A percentile compares a stretch with the other conserved stretches of the same genome.
Evolutionary conservation across 2,329 filamentous ascomycete genomes (phyloP).

Genomic region (Aspergillus persii): DNA sequence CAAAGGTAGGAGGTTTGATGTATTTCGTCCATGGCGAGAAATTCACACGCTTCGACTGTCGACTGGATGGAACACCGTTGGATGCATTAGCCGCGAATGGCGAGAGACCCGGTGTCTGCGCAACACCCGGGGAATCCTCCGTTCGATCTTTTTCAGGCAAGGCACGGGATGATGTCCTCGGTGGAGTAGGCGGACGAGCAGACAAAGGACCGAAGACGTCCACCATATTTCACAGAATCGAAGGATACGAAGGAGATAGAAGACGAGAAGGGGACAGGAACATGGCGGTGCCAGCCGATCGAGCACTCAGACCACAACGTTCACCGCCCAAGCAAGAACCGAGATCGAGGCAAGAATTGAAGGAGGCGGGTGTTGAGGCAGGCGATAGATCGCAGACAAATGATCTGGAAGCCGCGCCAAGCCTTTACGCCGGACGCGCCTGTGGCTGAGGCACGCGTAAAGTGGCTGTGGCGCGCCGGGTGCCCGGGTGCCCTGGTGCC

Average conservation of each 20-base stretch:
- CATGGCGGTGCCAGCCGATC: slow-evolving; percentile 27
- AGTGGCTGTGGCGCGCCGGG: slow-evolving; percentile 29
- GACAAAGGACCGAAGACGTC: slow-evolving; percentile 48
- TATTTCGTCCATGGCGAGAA: slow-evolving; percentile 60
- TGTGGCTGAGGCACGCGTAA: slow-evolving; percentile 33
- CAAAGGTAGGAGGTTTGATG: slow-evolving; percentile 46
- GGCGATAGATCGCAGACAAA: slow-evolving; percentile 3
- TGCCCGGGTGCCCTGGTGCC: slow-evolving; percentile 26
- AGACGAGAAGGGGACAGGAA: slow-evolving; percentile 19
- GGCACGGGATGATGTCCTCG: slow-evolving; percentile 40
- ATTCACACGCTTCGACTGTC: slow-evolving; percentile 58
- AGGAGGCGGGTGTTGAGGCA: slow-evolving; percentile 1
- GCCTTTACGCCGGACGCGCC: slow-evolving; percentile 16
- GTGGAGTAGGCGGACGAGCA: slow-evolving; percentile 56
- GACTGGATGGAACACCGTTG: slow-evolving; percentile 34
- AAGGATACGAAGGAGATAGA: slow-evolving; percentile 15
- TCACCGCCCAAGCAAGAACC: slow-evolving; percentile 15
- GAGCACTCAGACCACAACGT: slow-evolving; percentile 18
- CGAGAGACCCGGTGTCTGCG: slow-evolving; percentile 44
- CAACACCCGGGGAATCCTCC: slow-evolving; percentile 31
- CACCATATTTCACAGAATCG: slow-evolving; percentile 37
- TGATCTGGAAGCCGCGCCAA: slow-evolving; percentile 19
- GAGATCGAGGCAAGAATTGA: slow-evolving; percentile 4
- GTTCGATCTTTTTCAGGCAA: slow-evolving; percentile 37
- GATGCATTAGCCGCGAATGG: slow-evolving; percentile 40